Evolutionary conservation across 352 stramenopile species (phyloP).

Genomic region (Globisporangium sylvaticum): DNA sequence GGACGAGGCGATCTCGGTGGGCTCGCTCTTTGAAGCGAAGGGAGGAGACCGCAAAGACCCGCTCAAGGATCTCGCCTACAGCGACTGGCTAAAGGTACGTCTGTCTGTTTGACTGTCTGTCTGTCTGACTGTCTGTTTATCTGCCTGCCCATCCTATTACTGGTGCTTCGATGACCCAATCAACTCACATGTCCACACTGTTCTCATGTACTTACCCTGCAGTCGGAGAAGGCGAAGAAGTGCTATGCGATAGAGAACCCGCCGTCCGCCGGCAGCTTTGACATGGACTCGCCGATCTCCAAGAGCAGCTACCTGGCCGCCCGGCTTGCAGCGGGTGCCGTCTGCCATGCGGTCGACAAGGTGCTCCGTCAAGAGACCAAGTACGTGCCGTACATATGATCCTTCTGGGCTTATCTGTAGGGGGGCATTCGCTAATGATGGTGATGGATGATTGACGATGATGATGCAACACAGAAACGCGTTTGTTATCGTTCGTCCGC

Average conservation of each 20-base stretch:
- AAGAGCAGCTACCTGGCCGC: slow-evolving; percentile 53
- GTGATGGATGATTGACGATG: neutral
- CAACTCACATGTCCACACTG: neutral
- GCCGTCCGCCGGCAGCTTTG: slow-evolving; percentile 45
- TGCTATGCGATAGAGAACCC: slow-evolving; percentile 47
- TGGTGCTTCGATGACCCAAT: neutral
- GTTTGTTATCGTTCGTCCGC: slow-evolving; percentile 55
- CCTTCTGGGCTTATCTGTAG: slow-evolving; percentile 2
- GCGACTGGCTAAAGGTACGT: slow-evolving; percentile 44
- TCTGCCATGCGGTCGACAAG: slow-evolving; percentile 64
- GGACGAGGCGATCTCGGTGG: slow-evolving; percentile 40
- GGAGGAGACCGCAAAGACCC: slow-evolving; percentile 7
- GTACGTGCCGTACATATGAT: slow-evolving; percentile 26
- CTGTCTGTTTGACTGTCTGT: neutral
- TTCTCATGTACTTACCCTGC: neutral
- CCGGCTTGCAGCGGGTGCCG: slow-evolving; percentile 47
- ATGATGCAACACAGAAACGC: slow-evolving; percentile 32
- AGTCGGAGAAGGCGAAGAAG: slow-evolving; percentile 42
- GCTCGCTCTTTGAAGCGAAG: slow-evolving; percentile 28
- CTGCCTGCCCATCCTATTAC: neutral
- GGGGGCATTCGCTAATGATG: neutral
- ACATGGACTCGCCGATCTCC: slow-evolving; percentile 65
- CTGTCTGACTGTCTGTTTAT: neutral
- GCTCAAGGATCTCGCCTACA: slow-evolving; percentile 30
- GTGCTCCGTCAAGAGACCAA: slow-evolving; percentile 49